Conservation (phyloP, 331 rosid species). For the Pyrus hybrid region DNA sequence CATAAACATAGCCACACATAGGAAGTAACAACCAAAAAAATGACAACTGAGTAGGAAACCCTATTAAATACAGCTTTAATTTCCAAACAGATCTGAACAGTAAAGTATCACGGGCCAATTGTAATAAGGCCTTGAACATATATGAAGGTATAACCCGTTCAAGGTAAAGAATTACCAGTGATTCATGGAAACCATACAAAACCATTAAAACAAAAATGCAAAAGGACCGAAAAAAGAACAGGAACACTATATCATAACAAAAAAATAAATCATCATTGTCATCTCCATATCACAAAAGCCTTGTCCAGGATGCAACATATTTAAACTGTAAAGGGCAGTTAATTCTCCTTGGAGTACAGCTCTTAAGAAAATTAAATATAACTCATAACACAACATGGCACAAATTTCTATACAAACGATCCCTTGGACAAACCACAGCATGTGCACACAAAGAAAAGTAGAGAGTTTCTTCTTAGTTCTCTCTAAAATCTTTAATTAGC, state of each 20-base stretch:
- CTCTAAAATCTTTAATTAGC: not conserved
- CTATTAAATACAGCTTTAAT: not conserved
- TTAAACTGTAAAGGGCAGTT: not conserved
- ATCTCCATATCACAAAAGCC: not conserved
- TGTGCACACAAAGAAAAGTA: not conserved
- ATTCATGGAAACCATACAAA: too few relatives aligned
- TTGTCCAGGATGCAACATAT: not conserved
- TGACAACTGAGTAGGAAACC: not conserved
- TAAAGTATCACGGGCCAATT: not conserved
- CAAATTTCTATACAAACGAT: not conserved
- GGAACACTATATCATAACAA: not conserved
- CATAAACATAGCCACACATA: constrained; percentile 1
- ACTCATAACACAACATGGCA: not conserved
- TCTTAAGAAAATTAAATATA: not conserved
- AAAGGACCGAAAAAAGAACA: not conserved
- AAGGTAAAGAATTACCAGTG: not conserved
- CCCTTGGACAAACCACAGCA: not conserved
- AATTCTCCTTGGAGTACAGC: not conserved
- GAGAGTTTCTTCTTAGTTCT: not conserved
- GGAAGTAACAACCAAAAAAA: not conserved
- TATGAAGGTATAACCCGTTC: not conserved
- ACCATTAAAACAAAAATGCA: not conserved
- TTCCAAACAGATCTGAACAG: not conserved
- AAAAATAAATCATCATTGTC: not conserved
- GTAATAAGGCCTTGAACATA: not conserved